These are phyloP conservation scores for Eimeria maxima DNA, from an alignment of 169 alveolate species.

Conservation along the genomic window DNA sequence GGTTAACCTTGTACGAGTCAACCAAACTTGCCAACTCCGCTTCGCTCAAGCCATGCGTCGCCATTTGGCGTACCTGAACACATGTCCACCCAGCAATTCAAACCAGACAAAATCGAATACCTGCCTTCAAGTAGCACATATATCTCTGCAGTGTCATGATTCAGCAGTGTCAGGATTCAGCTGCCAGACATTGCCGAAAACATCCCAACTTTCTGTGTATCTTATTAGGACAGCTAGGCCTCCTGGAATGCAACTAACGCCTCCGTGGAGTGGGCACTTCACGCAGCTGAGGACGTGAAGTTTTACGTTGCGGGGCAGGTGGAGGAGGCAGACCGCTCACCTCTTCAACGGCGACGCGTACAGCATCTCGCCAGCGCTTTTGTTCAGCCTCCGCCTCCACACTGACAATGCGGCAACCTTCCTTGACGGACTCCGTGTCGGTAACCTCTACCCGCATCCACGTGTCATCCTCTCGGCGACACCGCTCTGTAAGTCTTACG, in stretches of 20 bases:
- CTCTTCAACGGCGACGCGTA: constrained; percentile 69
- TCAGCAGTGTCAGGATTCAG: not conserved
- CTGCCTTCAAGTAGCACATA: not conserved
- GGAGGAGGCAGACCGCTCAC: not conserved
- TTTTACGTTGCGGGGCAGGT: not conserved
- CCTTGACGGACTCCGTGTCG: constrained; percentile 73
- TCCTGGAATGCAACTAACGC: not conserved
- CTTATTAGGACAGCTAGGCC: not conserved
- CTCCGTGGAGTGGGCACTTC: not conserved
- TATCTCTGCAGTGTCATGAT: not conserved
- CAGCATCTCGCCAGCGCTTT: constrained; percentile 67
- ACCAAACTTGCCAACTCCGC: constrained; percentile 67
- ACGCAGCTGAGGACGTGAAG: not conserved
- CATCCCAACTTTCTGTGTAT: not conserved
- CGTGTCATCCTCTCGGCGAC: constrained; percentile 46
- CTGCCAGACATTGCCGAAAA: not conserved
- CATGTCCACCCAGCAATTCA: not conserved
- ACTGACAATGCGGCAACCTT: constrained; percentile 78
- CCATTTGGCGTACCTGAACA: constrained; percentile 79
- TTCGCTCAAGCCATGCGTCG: constrained; percentile 68
- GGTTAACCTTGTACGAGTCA: constrained; percentile 56
- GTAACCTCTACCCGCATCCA: constrained; percentile 76
- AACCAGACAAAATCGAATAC: not conserved
- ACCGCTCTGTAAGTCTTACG: constrained; percentile 61
- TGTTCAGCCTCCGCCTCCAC: constrained; percentile 77